These are phyloP conservation scores for Lumnitzera littorea DNA, from an alignment of 345 rosid genomes.

Conservation along the genomic window DNA sequence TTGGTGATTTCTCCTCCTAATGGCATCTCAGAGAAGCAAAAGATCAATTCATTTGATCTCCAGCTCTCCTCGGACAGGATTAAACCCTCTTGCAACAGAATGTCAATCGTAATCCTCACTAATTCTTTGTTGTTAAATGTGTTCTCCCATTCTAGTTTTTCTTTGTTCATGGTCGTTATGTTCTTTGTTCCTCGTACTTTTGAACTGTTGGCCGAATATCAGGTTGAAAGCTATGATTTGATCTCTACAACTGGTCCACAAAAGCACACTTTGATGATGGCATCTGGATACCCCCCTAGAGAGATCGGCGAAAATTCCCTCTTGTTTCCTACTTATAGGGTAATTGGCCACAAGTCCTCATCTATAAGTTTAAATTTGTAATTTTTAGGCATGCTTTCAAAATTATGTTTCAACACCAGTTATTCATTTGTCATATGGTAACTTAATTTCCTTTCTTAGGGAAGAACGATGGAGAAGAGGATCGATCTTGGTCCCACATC, in stretches of 20 bases:
- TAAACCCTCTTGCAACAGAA: not conserved
- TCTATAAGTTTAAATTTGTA: not conserved
- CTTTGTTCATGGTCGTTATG: no score
- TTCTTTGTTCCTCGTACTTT: not conserved
- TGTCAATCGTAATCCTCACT: not conserved
- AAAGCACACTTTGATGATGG: slow-evolving; percentile 16
- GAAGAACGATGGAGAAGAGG: slow-evolving; percentile 55
- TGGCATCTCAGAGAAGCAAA: slow-evolving; percentile 15
- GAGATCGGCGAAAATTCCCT: slow-evolving; percentile 22
- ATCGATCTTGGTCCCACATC: slow-evolving; percentile 25
- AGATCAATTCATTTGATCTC: slow-evolving; percentile 10
- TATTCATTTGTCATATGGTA: not conserved
- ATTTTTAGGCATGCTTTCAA: not conserved
- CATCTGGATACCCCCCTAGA: slow-evolving; percentile 22
- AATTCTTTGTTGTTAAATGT: not conserved
- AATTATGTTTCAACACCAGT: not conserved
- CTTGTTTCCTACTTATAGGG: slow-evolving; percentile 40
- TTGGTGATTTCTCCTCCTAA: slow-evolving; percentile 50
- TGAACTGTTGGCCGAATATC: slow-evolving; percentile 1
- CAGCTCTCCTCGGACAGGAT: not conserved
- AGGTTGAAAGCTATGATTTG: slow-evolving; percentile 27
- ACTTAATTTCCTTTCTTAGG: slow-evolving; percentile 22
- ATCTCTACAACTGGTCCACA: slow-evolving; percentile 16
- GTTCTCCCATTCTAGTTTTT: no score
- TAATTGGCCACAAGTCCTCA: slow-evolving; percentile 6